A percentile compares a stretch with the other conserved stretches of the same genome.
These are phyloP conservation scores for Cocos nucifera DNA, from an alignment of 176 grass and related monocot species.

Conservation along the genomic window DNA sequence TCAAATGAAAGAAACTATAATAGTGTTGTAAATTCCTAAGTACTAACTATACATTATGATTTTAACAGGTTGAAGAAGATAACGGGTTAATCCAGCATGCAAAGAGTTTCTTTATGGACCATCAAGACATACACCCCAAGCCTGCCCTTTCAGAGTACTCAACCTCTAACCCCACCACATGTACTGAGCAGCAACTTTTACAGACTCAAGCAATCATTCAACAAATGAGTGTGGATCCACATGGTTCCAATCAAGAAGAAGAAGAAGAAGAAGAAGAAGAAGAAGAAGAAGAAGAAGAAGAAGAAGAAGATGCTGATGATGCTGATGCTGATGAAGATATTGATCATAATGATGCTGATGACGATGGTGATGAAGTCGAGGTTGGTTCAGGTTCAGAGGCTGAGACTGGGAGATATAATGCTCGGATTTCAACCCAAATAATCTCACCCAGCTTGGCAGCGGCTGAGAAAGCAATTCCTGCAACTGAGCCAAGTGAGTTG, in stretches of 20 bases:
- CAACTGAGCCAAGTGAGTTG: conserved; percentile 21
- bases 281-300: background rate
- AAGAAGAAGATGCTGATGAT: background rate
- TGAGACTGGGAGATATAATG: conserved; percentile 15
- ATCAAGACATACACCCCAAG: conserved; percentile 26
- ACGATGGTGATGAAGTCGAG: conserved; percentile 13
- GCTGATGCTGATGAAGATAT: background rate
- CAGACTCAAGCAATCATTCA: conserved; percentile 15
- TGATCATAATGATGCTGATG: background rate
- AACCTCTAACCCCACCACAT: conserved; percentile 45
- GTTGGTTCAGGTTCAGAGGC: conserved; percentile 26
- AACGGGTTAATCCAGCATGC: conserved; percentile 43
- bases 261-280: conserved; percentile 16
- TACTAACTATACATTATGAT: no score
- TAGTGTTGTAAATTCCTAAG: no score
- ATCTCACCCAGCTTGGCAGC: background rate
- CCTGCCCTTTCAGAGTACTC: conserved; percentile 66
- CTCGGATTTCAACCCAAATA: background rate
- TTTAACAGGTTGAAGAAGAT: conserved; percentile 69
- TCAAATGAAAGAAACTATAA: no score
- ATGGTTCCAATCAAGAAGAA: background rate
- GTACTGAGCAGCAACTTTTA: conserved; percentile 13
- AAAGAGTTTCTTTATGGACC: conserved; percentile 56
- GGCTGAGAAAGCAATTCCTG: background rate
- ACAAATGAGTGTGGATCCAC: conserved; percentile 2